Evolutionary conservation across 306 rosid genomes (phyloP), one percentile per base, ranked within the genome.

Genomic region (Clitoria ternatea): DNA sequence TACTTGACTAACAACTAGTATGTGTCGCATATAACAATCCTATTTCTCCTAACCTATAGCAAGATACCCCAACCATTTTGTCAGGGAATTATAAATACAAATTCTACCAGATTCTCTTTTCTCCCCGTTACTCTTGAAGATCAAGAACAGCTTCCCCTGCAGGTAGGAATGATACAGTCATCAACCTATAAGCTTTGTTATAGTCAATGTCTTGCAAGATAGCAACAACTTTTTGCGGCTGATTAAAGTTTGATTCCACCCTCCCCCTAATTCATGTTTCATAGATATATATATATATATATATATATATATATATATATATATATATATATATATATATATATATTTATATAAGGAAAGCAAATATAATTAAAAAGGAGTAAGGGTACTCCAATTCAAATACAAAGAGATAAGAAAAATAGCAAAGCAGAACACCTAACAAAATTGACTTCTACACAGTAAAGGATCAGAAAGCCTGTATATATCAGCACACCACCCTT

Each of bases 141-240:
- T 83, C 84, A 66, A 79, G 84, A 75, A 79, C 86, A 54, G 86
- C 84, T 75, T 83, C 86, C 49, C 86, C 86, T 83, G 86, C 77
- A 75, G 62, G 3, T 24, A 44, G 53, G 70, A 74, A 42, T 74
- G 29, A 59, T 1, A 26, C n/a, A 40, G 33, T 45, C 72, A 61
- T 44, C 50, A 66, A 74, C 59, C 37, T 39, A 13, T 26, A 42
- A 55, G 15, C 61, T 39, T 7, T 5, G 47, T 24, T 44, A 14
- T 59, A 56, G 20, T 56, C 45, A 13, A 37, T 12, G 13, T 61
- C 33, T 23, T 42, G 63, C 15, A 30, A 33, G 26, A 36, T 17
- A 39, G 61, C 57, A 50, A 23, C 26, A 30, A 35, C 56, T 73
- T 57, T 57, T 9, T 15, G 39, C 60, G 66, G 40, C 57, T 13